Evolutionary conservation across 2,329 filamentous ascomycete species (phyloP).

Genomic region (Aspergillus pseudoviridinutans): DNA sequence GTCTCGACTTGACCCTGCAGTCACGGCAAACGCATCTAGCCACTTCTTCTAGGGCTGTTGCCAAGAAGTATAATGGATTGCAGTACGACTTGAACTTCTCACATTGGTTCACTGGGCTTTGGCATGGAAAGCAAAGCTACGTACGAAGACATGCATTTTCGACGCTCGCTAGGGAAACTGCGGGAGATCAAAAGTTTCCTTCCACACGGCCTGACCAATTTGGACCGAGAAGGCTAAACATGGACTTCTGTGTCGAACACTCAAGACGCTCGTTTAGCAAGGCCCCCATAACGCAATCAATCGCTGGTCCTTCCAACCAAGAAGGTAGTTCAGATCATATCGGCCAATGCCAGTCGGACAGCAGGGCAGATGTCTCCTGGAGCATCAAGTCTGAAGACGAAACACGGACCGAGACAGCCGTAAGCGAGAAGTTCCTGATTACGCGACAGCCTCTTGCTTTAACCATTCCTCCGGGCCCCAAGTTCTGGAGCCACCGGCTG

Average conservation of each 20-base stretch:
- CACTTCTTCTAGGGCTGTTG: too few relatives aligned
- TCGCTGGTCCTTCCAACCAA: neutral
- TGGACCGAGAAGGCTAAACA: neutral
- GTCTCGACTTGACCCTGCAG: too few relatives aligned
- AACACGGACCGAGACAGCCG: neutral
- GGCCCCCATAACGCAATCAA: neutral
- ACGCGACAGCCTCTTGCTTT: neutral
- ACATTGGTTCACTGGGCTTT: too few relatives aligned
- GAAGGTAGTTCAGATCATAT: neutral
- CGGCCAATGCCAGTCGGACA: neutral
- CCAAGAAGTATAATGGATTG: too few relatives aligned
- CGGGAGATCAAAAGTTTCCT: neutral
- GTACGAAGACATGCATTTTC: neutral
- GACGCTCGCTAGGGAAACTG: too few relatives aligned
- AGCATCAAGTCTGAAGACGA: neutral
- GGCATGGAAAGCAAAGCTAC: neutral
- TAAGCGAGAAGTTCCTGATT: neutral
- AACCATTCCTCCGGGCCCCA: slow-evolving; percentile 1
- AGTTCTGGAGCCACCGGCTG: slow-evolving; percentile 32
- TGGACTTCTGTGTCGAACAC: neutral
- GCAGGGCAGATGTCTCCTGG: neutral
- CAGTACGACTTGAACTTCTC: too few relatives aligned
- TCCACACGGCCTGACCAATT: neutral
- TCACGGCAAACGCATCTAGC: too few relatives aligned
- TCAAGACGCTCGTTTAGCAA: slow-evolving; percentile 2